Conservation (phyloP, 1,284 basidiomycete genomes). For the Bondarzewia mesenterica region DNA sequence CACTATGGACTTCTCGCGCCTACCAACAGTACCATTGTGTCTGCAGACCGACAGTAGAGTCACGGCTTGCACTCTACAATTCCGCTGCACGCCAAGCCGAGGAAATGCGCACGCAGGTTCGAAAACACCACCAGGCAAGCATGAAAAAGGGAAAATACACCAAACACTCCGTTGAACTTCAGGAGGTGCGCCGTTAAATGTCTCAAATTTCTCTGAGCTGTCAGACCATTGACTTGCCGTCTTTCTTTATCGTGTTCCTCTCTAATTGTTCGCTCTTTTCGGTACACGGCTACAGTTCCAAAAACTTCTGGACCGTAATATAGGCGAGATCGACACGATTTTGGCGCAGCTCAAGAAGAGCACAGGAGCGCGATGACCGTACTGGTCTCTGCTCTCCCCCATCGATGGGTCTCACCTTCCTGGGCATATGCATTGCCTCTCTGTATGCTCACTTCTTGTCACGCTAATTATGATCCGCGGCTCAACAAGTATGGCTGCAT, state of each 20-base stretch:
- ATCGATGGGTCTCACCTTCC: too few relatives aligned
- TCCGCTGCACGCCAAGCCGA: conserved; percentile 57
- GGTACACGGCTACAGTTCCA: conserved; percentile 53
- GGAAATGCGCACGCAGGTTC: conserved; percentile 65
- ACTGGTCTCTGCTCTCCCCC: too few relatives aligned
- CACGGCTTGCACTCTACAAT: conserved; percentile 45
- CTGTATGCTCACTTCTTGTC: too few relatives aligned
- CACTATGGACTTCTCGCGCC: not conserved
- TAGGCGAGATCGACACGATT: conserved; percentile 58
- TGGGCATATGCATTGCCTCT: too few relatives aligned
- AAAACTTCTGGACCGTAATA: conserved; percentile 52
- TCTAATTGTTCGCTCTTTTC: not conserved
- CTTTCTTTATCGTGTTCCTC: conserved; percentile 1
- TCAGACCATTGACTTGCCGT: not conserved
- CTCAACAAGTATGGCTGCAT: too few relatives aligned
- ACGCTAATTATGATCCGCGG: too few relatives aligned
- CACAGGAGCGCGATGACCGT: conserved; percentile 23
- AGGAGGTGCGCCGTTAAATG: conserved; percentile 39
- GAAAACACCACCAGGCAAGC: conserved; percentile 55
- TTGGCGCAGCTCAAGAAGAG: conserved; percentile 56
- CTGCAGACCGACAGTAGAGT: conserved; percentile 65
- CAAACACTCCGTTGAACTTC: conserved; percentile 57
- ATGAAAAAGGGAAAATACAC: conserved; percentile 61
- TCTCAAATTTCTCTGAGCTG: not conserved
- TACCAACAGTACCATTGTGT: not conserved